Percentiles rank a stretch among this genome's conserved stretches.
These are phyloP conservation scores for Byssochlamys sp. DNA, from an alignment of 2,329 filamentous ascomycete genomes.

Conservation along the genomic window DNA sequence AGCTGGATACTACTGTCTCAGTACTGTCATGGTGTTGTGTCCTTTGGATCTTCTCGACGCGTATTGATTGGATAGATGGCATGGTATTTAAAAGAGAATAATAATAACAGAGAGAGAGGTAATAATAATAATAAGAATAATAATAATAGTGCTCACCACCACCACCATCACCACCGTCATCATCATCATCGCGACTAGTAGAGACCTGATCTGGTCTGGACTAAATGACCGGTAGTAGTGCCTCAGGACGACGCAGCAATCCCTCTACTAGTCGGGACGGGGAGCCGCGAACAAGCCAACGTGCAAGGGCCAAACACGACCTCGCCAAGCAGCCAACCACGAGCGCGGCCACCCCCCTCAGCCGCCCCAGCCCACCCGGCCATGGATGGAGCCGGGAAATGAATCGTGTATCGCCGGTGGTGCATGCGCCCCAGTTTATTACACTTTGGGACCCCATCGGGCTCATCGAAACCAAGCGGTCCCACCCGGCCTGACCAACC, in stretches of 20 bases:
- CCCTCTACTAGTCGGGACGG: background rate
- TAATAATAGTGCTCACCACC: too few species aligned
- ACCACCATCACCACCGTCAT: too few species aligned
- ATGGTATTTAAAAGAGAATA: too few species aligned
- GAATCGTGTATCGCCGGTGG: background rate
- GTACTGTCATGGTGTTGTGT: too few species aligned
- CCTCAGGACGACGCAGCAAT: background rate
- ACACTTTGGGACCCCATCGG: background rate
- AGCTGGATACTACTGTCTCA: too few species aligned
- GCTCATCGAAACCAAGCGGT: background rate
- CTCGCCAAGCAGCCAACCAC: background rate
- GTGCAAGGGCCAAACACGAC: background rate
- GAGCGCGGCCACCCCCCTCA: background rate
- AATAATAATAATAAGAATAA: background rate
- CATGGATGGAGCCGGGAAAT: background rate
- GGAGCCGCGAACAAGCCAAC: background rate
- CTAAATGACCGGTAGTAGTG: background rate
- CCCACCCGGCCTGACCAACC: background rate
- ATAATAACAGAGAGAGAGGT: background rate
- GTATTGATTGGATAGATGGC: too few species aligned
- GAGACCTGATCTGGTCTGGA: too few species aligned
- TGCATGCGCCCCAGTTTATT: background rate
- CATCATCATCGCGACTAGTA: too few species aligned
- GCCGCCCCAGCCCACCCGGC: background rate
- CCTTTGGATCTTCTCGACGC: too few species aligned